Conservation (phyloP, 202 grass and related monocot species). For the Dendrocalamus latiflorus region DNA sequence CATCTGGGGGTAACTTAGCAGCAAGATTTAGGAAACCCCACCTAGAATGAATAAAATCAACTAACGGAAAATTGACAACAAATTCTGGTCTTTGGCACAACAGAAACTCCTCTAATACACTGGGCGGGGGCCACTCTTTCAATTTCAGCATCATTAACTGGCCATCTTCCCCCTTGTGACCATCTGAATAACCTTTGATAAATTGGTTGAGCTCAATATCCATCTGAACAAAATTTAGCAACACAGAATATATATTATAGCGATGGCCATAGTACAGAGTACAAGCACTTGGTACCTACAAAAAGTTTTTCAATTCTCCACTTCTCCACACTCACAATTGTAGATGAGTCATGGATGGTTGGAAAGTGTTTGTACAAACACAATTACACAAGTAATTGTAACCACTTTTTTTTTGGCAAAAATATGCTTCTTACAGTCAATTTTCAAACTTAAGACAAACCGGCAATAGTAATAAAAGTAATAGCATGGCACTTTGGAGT, state of each 20-base stretch:
- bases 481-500: background rate
- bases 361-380: background rate
- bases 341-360: background rate
- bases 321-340: background rate
- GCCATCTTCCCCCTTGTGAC: conserved; percentile 35
- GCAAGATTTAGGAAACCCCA: conserved; percentile 91
- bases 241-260: background rate
- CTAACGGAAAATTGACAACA: conserved; percentile 88
- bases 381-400: too few relatives aligned
- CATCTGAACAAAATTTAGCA: conserved; percentile 53
- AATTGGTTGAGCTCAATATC: conserved; percentile 73
- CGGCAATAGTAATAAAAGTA: conserved; percentile 17
- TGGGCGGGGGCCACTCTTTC: conserved; percentile 72
- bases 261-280: background rate
- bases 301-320: conserved; percentile 1
- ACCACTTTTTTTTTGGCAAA: too few relatives aligned
- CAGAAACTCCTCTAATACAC: conserved; percentile 76
- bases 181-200: conserved; percentile 88
- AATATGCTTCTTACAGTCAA: too few relatives aligned
- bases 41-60: conserved; percentile 95
- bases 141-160: conserved; percentile 65
- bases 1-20: too few relatives aligned
- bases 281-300: background rate
- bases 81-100: conserved; percentile 90
- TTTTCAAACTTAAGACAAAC: background rate